Evolutionary conservation across 2,329 filamentous ascomycete species (phyloP), one percentile per base, ranked within the genome.

Genomic region (Sporothrix brasiliensis): DNA sequence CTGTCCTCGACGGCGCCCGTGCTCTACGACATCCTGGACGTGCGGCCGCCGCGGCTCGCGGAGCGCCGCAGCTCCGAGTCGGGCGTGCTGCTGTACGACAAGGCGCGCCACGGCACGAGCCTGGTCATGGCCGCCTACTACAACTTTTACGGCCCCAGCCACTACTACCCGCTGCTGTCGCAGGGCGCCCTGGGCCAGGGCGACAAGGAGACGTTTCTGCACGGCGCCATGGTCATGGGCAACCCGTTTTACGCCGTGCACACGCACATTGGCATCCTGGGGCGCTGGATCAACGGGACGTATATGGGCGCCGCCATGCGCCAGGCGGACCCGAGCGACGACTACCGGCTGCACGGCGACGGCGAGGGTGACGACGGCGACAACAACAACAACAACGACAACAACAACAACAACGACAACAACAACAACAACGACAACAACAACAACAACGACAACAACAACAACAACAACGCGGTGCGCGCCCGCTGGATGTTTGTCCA

Each of bases 61-160:
- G 73, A 77, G 27, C 76, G 78, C 24, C 67, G 78, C 34, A 81
- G 80, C 21, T 82, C 82, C 16, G 84, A 86, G 75, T 81, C 83
- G 2, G 83, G 85, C 21, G 80, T 86, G 67, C 71, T 87, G 1
- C 74, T 85, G 5, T 78, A 83, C 70, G 82, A 83, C 72, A 87
- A 87, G 73, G 78, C 76, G 7, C 79, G 78, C 0, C 85, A 87
- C 70, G 76, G 77, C 21, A 77, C 79, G 34, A 82, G 81, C 39
- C 78, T 87, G 0, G 75, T 87, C 10, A 81, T 87, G 27, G 80
- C 82, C 30, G 78, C 82, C 0, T 87, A 86, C 76, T 87, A 87
- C 79, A 87, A 86, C 77, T 83, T 83, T 75, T 83, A 84, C 76
- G 85, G 85, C 0, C 83, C 85, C 1, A 76, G 78, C 19, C 80